These are phyloP conservation scores for Backusella macrospora DNA, from an alignment of 192 early-diverging fungal species.

Conservation along the genomic window DNA sequence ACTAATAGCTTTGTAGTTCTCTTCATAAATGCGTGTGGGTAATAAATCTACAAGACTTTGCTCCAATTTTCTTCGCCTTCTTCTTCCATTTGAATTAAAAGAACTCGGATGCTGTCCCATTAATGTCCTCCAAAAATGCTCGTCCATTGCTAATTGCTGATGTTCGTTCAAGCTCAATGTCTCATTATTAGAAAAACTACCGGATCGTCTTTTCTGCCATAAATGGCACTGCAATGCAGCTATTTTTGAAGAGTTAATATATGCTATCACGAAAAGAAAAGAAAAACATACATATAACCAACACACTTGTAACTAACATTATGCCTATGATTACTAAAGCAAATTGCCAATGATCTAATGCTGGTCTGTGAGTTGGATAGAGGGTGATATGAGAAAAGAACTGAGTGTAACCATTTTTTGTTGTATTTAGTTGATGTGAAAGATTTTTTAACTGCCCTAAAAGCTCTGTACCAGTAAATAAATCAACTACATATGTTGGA, in stretches of 20 bases:
- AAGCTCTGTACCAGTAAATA: slow-evolving; percentile 1
- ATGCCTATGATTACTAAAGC: slow-evolving; percentile 21
- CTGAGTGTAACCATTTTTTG: background rate
- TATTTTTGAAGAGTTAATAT: background rate
- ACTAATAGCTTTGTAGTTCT: background rate
- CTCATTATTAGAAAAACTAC: background rate
- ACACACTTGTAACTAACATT: slow-evolving; percentile 8
- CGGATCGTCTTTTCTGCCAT: background rate
- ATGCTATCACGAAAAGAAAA: background rate
- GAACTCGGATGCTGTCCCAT: background rate
- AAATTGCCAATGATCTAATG: slow-evolving; percentile 26
- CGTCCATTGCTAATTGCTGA: slow-evolving; percentile 7
- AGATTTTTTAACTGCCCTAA: background rate
- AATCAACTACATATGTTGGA: slow-evolving; percentile 14
- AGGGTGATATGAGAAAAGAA: slow-evolving; percentile 5
- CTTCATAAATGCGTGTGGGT: slow-evolving; percentile 2
- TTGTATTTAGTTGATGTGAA: background rate
- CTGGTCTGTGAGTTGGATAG: background rate
- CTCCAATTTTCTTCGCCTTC: background rate
- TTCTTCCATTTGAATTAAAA: background rate
- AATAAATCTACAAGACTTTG: background rate
- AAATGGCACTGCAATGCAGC: slow-evolving; percentile 11
- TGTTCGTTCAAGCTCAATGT: background rate
- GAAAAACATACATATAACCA: slow-evolving; percentile 7
- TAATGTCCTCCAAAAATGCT: slow-evolving; percentile 3